Evolutionary conservation across 768 basidiomycete species (phyloP), one percentile per base, ranked within the genome.

Genomic region (Daedaleopsis nitida): DNA sequence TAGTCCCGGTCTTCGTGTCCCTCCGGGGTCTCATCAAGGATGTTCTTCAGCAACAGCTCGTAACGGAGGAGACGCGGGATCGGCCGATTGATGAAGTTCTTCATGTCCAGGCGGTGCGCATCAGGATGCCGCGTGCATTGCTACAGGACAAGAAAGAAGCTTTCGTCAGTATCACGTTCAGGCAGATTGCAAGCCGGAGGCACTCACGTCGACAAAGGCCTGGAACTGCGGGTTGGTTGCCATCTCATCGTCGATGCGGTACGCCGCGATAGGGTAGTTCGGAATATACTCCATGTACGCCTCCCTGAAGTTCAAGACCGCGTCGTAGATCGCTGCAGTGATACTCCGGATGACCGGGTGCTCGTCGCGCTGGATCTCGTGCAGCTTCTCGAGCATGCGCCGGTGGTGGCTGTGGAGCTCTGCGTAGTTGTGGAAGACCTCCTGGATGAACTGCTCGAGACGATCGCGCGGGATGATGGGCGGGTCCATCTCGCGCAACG

Each of bases 271-370:
- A 1, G 96, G 96, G 74, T 95, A 92, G 76, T 95, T 88, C n/a
- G 91, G 85, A 62, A 94, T 86, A 68, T 97, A 98, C 63, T 94
- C 91, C 81, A 95, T 86, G 74, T 99, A 99, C 14, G 90, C 88
- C 52, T 92, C 90, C 7, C 92, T 84, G 81, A 96, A 98, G 66
- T 96, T 93, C 62, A 97, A 81, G 1, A 95, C 93, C 3, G 93
- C 93, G 70, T 95, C 89, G 54, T 93, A 86, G 60, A 97, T 80
- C 0, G 93, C 81, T 32, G 92, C 94, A 2, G 92, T 94, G 60
- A 98, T 80, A 58, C 83, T 89, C 51, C 81, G 81, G 58, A 99
- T 88, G 47, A 80, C 70, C 0, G 94, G 93, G 66, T 92, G 89
- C 69, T 96, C 86, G 59, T 97, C 94, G 35, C 89, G 83, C 73